Evolutionary conservation across 202 grass and related monocot genomes (phyloP), one percentile per base, ranked within the genome.

Genomic region (Zizania palustris): DNA sequence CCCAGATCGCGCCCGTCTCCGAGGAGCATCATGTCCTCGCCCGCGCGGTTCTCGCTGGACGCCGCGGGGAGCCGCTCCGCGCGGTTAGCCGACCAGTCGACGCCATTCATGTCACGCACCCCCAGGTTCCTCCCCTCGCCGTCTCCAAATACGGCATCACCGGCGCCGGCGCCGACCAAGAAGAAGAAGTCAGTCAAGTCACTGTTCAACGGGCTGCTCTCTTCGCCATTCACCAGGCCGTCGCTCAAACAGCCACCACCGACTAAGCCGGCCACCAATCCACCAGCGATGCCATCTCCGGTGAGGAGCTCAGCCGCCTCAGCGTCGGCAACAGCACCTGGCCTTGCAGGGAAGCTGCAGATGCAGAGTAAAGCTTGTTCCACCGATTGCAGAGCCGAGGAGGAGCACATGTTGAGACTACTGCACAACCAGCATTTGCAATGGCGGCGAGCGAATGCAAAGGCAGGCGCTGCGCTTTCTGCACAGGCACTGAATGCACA

Each of bases 341-440:
- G 2, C 42, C 3, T 63, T 33, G 51, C 67, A 8, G 59, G 16
- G 56, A 76, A 63, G 83, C 67, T 44, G 59, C 84, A 16, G 16
- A 54, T 38, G 64, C 84, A 33, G 20, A 40, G 49, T 10, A 85
- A 67, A 63, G 49, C 60, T 15, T 81, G 61, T 69, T 88, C 45
- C 7, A 2, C 11, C 9, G 51, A 60, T 12, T 69, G 65, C 71
- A 57, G 46, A 63, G 63, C 86, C 6, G 86, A 91, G n/a, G 84
- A 91, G 55, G 92, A 90, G 21, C 92, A 96, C 77, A 42, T 78
- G 57, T 40, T 91, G 86, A 87, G 67, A 20, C 22, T 91, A 9
- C 63, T 85, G 58, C 72, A 91, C 71, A 91, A 75, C 45, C 44
- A 78, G 54, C 78, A 96, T 67, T 66, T 91, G 74, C 92, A 96